These are phyloP conservation scores for Phoma sp. DNA, from an alignment of 2,329 filamentous ascomycete species.

Conservation along the genomic window DNA sequence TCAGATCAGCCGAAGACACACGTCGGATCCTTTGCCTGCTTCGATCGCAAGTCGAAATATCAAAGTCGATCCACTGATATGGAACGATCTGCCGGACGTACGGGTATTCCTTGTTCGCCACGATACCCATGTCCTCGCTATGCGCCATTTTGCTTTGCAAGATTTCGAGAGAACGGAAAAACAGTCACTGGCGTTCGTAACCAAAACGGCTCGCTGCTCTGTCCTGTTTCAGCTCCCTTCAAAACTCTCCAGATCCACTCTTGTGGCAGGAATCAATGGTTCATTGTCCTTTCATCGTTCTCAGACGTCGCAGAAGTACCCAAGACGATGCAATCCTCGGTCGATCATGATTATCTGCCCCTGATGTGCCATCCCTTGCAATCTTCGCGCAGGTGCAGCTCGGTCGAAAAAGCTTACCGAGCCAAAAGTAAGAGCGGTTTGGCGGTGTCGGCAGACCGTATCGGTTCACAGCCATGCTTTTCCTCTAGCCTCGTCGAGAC, in stretches of 20 bases:
- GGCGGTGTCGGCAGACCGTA: conserved; percentile 22
- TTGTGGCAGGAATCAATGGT: conserved; percentile 22
- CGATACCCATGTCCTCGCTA: conserved; percentile 19
- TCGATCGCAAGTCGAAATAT: conserved; percentile 12
- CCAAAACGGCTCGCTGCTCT: conserved; percentile 14
- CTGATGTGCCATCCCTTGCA: conserved; percentile 25
- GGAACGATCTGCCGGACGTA: conserved; percentile 31
- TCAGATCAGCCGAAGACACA: conserved; percentile 45
- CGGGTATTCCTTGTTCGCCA: conserved; percentile 23
- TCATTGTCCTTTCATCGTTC: conserved; percentile 10
- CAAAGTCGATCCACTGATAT: conserved; percentile 14
- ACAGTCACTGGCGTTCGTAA: conserved; percentile 9
- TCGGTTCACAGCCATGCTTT: conserved; percentile 25
- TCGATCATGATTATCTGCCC: conserved; percentile 30
- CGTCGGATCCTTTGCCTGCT: conserved; percentile 20
- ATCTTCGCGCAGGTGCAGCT: conserved; percentile 20
- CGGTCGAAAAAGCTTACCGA: conserved; percentile 17
- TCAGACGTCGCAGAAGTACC: conserved; percentile 22
- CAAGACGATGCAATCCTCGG: conserved; percentile 15
- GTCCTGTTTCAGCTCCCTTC: conserved; percentile 26
- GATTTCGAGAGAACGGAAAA: conserved; percentile 3
- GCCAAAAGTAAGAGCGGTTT: conserved; percentile 19
- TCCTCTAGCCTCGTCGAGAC: conserved; percentile 26
- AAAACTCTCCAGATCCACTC: conserved; percentile 19
- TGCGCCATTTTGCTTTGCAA: conserved; percentile 12